These are phyloP conservation scores for Echinochloa phyllopogon DNA, from an alignment of 176 grass and related monocot species.

Conservation along the genomic window DNA sequence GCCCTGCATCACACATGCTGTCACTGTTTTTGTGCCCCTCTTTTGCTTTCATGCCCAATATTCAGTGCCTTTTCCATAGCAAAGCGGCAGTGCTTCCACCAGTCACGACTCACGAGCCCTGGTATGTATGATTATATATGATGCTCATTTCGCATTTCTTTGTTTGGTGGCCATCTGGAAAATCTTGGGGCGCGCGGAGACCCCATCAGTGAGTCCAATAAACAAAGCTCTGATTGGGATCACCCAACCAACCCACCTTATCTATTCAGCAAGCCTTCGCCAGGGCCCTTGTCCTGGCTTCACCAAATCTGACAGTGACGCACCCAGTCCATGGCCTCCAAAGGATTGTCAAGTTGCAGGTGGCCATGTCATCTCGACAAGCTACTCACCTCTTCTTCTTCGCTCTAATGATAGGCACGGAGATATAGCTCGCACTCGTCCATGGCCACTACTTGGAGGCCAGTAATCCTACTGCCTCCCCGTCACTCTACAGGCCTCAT, in stretches of 20 bases:
- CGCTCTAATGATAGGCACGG: constrained; percentile 35
- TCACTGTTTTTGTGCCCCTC: not conserved
- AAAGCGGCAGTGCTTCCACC: constrained; percentile 36
- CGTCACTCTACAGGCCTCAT: not conserved
- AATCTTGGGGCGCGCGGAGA: constrained; percentile 14
- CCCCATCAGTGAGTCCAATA: constrained; percentile 49
- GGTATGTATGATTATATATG: constrained; percentile 6
- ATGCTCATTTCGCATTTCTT: constrained; percentile 36
- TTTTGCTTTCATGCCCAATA: constrained; percentile 34
- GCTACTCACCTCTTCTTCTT: constrained; percentile 25
- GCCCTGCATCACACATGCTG: constrained; percentile 33
- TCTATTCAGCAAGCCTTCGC: constrained; percentile 50
- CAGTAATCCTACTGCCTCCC: not conserved
- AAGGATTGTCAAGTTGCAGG: constrained; percentile 44
- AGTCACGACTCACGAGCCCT: constrained; percentile 19
- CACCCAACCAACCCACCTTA: constrained; percentile 72
- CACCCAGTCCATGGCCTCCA: constrained; percentile 31
- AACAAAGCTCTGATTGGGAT: constrained; percentile 68
- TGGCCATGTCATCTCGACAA: constrained; percentile 38
- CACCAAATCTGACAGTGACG: constrained; percentile 63
- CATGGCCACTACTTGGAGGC: constrained; percentile 20
- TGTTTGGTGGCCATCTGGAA: constrained; percentile 39
- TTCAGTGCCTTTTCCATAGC: constrained; percentile 29
- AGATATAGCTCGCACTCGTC: constrained; percentile 2
- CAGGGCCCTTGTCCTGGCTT: constrained; percentile 22